Conservation (phyloP, 331 rosid species). For the Arachis monticola region DNA sequence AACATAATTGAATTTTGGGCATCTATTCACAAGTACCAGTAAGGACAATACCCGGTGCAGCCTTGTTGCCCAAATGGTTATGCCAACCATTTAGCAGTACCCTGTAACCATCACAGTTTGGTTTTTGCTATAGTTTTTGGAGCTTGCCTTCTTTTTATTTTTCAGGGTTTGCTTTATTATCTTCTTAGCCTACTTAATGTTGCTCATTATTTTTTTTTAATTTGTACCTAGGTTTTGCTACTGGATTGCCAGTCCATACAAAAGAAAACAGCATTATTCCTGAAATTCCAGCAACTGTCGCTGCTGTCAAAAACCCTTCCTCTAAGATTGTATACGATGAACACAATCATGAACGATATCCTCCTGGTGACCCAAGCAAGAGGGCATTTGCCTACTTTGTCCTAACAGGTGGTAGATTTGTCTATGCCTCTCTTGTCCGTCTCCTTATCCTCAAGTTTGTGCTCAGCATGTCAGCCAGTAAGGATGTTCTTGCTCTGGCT, state of each 20-base stretch:
- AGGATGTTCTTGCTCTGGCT: slow-evolving; percentile 86
- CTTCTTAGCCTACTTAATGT: background rate
- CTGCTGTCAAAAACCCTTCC: slow-evolving; percentile 71
- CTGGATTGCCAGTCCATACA: slow-evolving; percentile 51
- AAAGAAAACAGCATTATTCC: slow-evolving; percentile 51
- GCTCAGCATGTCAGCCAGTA: slow-evolving; percentile 83
- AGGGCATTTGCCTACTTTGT: slow-evolving; percentile 83
- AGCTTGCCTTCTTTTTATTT: background rate
- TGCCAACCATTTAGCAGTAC: too few species aligned
- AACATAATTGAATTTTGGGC: too few species aligned
- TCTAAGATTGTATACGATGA: slow-evolving; percentile 77
- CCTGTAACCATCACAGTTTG: background rate
- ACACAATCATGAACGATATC: slow-evolving; percentile 71
- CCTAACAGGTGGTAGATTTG: slow-evolving; percentile 79
- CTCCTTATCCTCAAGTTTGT: slow-evolving; percentile 78
- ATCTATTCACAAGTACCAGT: too few species aligned
- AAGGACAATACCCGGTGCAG: too few species aligned
- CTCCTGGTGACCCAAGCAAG: slow-evolving; percentile 88
- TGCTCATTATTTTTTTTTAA: background rate
- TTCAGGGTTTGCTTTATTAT: slow-evolving; percentile 2
- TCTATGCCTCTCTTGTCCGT: slow-evolving; percentile 72
- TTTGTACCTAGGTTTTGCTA: slow-evolving; percentile 61
- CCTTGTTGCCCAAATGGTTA: too few species aligned
- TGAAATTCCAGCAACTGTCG: slow-evolving; percentile 60
- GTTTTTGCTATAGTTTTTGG: slow-evolving; percentile 1